Base-by-base conservation (phyloP, 352 stramenopile species). In the Hyaloperonospora brassicae region DNA sequence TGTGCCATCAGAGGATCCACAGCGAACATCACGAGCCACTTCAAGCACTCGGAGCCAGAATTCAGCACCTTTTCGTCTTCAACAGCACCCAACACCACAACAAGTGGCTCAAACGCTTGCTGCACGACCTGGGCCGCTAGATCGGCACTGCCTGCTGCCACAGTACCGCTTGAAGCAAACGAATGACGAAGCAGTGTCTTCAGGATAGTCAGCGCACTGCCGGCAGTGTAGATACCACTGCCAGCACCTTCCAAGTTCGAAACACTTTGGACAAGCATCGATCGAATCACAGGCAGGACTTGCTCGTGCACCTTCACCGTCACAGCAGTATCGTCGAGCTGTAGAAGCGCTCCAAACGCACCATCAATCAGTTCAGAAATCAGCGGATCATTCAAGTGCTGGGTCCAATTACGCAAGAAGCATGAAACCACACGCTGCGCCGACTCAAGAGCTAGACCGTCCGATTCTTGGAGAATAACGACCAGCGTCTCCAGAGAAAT, bases 51-150 rank as follows among this genome's bases (percentile, higher is more conserved):
- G 0, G 79, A 78, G 11, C 83, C 79, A 9, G 68, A 63, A 56
- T 84, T 87, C 2, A 93, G 66, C 24, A 89, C 74, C 52, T 86
- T 88, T 12, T 89, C 79, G 42, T 93, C 80, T 30, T 93, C 79
- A 1, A 86, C 66, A 17, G 59, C 58, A 8, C 72, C 47, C 9
- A 93, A 62, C 1, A 93, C 64, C 38, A 61, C 60, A 24, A 93
- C 59, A 25, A 93, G 57, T 24, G 79, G 83, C 56, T 90, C 79
- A 49, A 93, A 84, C 27, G 87, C 67, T 12, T 76, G 66, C 52
- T 88, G 76, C 21, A 93, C 68, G 51, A 93, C 62, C 47, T 86
- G 74, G 27, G 61, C 64, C 31, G 70, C 47, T 4, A 59, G 57
- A 44, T 79, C 65, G 17, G 45, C 55, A 1, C 54, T 50, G 23